Percentiles rank a stretch among this genome's conserved stretches.
Conservation (phyloP, 768 basidiomycete species). For the Exidia glandulosa region DNA sequence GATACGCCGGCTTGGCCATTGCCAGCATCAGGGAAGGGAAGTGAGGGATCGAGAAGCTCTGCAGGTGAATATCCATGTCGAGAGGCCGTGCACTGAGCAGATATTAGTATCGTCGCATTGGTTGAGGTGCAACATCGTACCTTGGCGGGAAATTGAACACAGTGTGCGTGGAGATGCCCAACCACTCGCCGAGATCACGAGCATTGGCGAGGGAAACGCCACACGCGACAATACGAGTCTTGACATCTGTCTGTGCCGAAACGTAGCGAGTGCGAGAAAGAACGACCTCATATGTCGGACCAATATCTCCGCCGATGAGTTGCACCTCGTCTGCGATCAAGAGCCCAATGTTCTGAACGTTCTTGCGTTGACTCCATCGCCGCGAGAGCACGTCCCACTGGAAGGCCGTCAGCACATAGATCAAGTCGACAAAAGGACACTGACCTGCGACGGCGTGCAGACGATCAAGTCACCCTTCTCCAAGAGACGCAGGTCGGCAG, state of each 20-base stretch:
- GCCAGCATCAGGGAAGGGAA: conserved; percentile 98
- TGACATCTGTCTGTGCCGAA: conserved; percentile 82
- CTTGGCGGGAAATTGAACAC: conserved; percentile 98
- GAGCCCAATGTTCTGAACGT: conserved; percentile 86
- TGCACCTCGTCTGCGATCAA: conserved; percentile 95
- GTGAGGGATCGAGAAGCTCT: conserved; percentile 93
- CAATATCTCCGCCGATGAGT: conserved; percentile 87
- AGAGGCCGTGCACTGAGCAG: conserved; percentile 74
- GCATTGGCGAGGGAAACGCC: conserved; percentile 94
- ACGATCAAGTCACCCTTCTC: conserved; percentile 90
- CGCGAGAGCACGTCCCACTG: conserved; percentile 95
- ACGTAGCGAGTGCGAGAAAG: conserved; percentile 96
- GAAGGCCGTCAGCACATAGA: background rate
- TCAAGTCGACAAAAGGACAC: conserved; percentile 15
- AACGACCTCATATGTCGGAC: conserved; percentile 92
- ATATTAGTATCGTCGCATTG: background rate
- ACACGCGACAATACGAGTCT: conserved; percentile 90
- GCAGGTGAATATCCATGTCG: conserved; percentile 94
- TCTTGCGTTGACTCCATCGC: conserved; percentile 93
- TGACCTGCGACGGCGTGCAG: conserved; percentile 82
- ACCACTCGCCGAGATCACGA: conserved; percentile 94
- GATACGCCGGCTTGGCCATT: conserved; percentile 97
- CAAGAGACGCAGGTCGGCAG: conserved; percentile 77
- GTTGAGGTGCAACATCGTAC: conserved; percentile 23
- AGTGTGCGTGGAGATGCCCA: conserved; percentile 84